Evolutionary conservation across 129 eudicot genomes (phyloP), one percentile per base, ranked within the genome.

Genomic region (Artemisia argyi): DNA sequence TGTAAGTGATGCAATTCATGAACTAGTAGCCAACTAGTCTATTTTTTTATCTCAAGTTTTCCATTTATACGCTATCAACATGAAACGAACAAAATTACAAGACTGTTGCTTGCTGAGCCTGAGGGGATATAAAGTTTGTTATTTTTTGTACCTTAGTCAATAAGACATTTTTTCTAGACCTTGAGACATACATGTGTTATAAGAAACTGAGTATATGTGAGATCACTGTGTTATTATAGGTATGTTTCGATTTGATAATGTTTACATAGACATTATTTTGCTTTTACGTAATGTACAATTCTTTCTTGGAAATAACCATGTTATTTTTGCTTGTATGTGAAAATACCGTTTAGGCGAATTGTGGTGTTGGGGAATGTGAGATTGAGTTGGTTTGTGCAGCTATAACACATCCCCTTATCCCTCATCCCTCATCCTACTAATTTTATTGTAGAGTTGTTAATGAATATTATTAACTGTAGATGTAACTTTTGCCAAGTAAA

Each of bases 1-100:
- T 18, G 89, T 92, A 44, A 92, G 96, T 11, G 97, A 89, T 48
- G 89, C 89, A 16, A 92, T 92, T 73, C 97, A 92, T 62, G 96
- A 92, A 55, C 85, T 89, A 15, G 97, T 92, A 72, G 91, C 97
- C 17, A 89, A 91, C 76, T 89, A 89, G 64, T 63, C 65, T 3
- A 4, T 28, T 17, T 50, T 50, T 52, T 61, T 3, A 15, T 65
- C 54, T 46, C 20, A 47, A 24, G 55, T 48, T 61, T 57, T 52
- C 42, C 20, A 16, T 57, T 76, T 7, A 30, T 30, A 7, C 46
- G 46, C 11, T 7, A 39, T 22, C 18, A 32, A 61, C 57, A 10
- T 35, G 30, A 42, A 53, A 15, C 42, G 19, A 24, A 22, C 30
- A 7, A 59, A 59, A 22, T 1, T 13, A 59, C 15, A 47, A 65